Percentiles rank a stretch among this genome's conserved stretches.
These are phyloP conservation scores for Candida parachauliodes DNA, from an alignment of 805 yeast species.

Conservation along the genomic window DNA sequence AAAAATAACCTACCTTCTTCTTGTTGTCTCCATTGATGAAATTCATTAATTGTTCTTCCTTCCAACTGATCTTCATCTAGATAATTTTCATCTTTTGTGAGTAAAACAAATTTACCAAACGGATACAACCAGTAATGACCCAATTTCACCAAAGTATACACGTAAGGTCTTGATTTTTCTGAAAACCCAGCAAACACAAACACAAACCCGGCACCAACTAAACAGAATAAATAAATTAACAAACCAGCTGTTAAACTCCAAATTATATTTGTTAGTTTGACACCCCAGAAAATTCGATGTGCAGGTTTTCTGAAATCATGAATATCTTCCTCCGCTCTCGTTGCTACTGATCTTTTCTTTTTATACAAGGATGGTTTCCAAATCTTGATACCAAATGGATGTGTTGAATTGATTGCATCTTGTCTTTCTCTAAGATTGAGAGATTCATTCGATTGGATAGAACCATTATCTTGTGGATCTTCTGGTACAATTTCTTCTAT, in stretches of 20 bases:
- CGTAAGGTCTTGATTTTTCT: constrained; percentile 57
- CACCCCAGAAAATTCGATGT: constrained; percentile 56
- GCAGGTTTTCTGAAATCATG: constrained; percentile 60
- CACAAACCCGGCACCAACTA: constrained; percentile 46
- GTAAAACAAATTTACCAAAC: constrained; percentile 83
- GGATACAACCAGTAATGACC: constrained; percentile 78
- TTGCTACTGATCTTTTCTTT: constrained; percentile 85
- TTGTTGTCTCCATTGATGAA: constrained; percentile 79
- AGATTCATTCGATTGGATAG: constrained; percentile 53
- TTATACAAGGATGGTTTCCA: constrained; percentile 98
- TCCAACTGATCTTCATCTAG: constrained; percentile 83
- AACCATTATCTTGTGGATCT: constrained; percentile 26
- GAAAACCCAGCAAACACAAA: constrained; percentile 38
- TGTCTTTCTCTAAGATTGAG: constrained; percentile 89
- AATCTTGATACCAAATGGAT: constrained; percentile 96
- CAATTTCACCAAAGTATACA: constrained; percentile 53
- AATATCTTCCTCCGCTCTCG: constrained; percentile 88
- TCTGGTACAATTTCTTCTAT: constrained; percentile 44
- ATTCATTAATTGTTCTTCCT: constrained; percentile 81
- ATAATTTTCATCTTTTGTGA: constrained; percentile 76
- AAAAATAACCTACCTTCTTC: constrained; percentile 79
- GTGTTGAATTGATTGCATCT: constrained; percentile 93
- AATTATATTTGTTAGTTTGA: constrained; percentile 60
- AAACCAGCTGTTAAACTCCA: constrained; percentile 80
- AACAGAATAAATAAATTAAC: constrained; percentile 50